These are phyloP conservation scores for Backusella tuberculispora DNA, from an alignment of 192 early-diverging fungal genomes.

Conservation along the genomic window DNA sequence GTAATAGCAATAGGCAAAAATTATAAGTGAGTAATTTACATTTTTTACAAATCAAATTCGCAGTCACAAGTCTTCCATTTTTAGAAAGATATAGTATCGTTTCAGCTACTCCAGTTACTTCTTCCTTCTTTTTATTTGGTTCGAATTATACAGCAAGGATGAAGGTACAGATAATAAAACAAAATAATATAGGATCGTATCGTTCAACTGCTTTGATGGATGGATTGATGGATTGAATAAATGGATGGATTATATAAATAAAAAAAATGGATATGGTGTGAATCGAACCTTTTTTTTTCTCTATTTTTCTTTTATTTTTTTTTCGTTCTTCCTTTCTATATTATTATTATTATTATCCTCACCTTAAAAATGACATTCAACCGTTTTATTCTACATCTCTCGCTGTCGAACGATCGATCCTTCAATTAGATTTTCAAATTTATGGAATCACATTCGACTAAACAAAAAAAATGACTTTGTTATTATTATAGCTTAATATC, in stretches of 20 bases:
- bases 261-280: neutral
- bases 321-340: too few species aligned
- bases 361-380: neutral
- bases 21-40: conserved; percentile 35
- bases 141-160: neutral
- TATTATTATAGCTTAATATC: conserved; percentile 85
- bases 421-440: neutral
- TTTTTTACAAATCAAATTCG: too few species aligned
- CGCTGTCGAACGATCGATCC: neutral
- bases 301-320: too few species aligned
- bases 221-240: neutral
- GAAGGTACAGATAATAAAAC: neutral
- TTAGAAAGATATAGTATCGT: conserved; percentile 10
- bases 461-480: neutral
- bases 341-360: too few species aligned
- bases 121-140: conserved; percentile 11
- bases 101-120: neutral
- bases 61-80: conserved; percentile 2
- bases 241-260: neutral
- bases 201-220: neutral
- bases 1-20: too few species aligned
- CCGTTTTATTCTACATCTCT: neutral
- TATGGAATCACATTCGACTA: neutral
- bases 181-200: neutral
- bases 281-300: neutral